These are phyloP conservation scores for Tilletia setariae DNA, from an alignment of 1,284 basidiomycete species.

Conservation along the genomic window DNA sequence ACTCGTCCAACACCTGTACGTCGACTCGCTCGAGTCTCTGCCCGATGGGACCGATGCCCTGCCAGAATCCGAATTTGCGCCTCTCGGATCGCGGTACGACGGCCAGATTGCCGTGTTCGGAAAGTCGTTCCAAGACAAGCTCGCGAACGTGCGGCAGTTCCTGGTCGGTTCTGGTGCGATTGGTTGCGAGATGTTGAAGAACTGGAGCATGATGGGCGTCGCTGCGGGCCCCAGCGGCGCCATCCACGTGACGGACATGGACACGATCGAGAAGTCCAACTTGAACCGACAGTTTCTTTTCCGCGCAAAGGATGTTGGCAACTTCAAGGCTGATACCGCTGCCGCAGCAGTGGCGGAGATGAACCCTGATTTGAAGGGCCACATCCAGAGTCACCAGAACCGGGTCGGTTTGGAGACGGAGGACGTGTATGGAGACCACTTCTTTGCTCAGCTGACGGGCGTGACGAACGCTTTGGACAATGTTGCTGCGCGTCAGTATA, in stretches of 20 bases:
- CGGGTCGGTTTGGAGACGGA: conserved; percentile 87
- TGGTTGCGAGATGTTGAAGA: conserved; percentile 99
- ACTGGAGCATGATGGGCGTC: conserved; percentile 99
- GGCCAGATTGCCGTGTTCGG: conserved; percentile 95
- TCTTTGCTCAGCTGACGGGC: conserved; percentile 82
- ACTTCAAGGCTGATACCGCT: conserved; percentile 96
- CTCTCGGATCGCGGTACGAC: conserved; percentile 81
- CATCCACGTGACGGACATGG: conserved; percentile 93
- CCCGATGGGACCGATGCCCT: conserved; percentile 56
- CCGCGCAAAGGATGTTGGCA: conserved; percentile 90
- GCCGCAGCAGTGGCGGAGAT: conserved; percentile 88
- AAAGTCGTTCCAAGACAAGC: conserved; percentile 85
- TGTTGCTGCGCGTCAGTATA: conserved; percentile 90
- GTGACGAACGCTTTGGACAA: conserved; percentile 99
- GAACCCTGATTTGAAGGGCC: conserved; percentile 87
- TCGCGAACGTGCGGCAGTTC: conserved; percentile 87
- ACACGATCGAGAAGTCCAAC: conserved; percentile 99
- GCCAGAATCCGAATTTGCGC: conserved; percentile 80
- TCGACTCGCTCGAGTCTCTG: conserved; percentile 89
- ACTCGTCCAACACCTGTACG: conserved; percentile 91
- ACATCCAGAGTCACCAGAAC: conserved; percentile 86
- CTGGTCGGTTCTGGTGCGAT: conserved; percentile 97
- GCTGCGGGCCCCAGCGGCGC: conserved; percentile 74
- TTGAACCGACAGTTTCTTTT: conserved; percentile 98
- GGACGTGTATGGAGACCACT: conserved; percentile 85